Evolutionary conservation across 2,329 filamentous ascomycete genomes (phyloP).

Genomic region (Fusarium sp.): DNA sequence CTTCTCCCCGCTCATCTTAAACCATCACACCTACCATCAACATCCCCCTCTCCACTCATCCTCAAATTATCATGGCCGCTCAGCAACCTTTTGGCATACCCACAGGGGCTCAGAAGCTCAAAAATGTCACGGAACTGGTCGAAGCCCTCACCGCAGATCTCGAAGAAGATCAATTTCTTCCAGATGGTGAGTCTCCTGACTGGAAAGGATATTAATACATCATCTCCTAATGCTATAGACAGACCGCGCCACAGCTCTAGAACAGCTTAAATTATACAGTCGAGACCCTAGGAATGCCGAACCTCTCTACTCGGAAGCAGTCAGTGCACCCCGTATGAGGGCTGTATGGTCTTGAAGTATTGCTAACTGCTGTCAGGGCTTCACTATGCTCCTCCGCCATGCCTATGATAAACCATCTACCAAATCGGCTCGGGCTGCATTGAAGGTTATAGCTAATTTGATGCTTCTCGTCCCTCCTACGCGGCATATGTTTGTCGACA

Average conservation of each 20-base stretch:
- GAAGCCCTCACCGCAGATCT: conserved; percentile 71
- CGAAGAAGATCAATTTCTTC: conserved; percentile 64
- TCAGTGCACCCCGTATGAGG: conserved; percentile 48
- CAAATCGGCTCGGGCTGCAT: conserved; percentile 76
- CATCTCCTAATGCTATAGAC: conserved; percentile 20
- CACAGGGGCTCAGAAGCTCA: conserved; percentile 64
- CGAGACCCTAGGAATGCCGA: conserved; percentile 77
- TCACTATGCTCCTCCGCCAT: conserved; percentile 76
- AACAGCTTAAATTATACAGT: conserved; percentile 74
- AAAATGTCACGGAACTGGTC: conserved; percentile 73
- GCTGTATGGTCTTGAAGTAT: not conserved
- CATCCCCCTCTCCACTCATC: not conserved
- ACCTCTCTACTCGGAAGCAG: conserved; percentile 85
- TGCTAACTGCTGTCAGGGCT: conserved; percentile 66
- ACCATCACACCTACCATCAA: not conserved
- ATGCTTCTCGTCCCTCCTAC: conserved; percentile 65
- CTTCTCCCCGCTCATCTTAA: conserved; percentile 22
- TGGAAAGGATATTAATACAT: not conserved
- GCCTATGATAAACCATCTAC: conserved; percentile 74
- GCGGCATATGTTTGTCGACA: conserved; percentile 46
- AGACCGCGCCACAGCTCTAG: conserved; percentile 72
- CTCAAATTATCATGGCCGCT: conserved; percentile 33
- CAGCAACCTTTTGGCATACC: conserved; percentile 42
- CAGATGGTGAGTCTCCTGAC: conserved; percentile 59
- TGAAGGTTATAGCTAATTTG: conserved; percentile 85